Percentiles rank a stretch among this genome's conserved stretches.
These are phyloP conservation scores for Iris macrosiphon DNA, from an alignment of 106 monocot species.

Conservation along the genomic window DNA sequence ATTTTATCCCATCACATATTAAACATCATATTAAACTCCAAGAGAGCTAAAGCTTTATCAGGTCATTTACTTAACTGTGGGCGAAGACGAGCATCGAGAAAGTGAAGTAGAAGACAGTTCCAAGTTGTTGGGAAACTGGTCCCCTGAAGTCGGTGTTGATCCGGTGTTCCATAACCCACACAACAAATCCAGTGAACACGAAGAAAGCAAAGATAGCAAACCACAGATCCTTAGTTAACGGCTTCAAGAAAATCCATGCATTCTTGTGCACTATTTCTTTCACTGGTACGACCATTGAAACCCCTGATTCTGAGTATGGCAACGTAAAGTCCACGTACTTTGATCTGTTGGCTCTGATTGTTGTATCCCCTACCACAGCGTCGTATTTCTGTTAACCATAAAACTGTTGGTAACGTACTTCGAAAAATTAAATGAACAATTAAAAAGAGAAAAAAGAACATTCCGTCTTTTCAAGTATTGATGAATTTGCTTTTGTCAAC, in stretches of 20 bases:
- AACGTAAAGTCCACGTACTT: slow-evolving; percentile 39
- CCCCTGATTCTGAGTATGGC: slow-evolving; percentile 37
- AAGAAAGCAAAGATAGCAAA: slow-evolving; percentile 15
- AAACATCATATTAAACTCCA: too few relatives aligned
- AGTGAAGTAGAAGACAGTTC: slow-evolving; percentile 13
- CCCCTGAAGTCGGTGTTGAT: slow-evolving; percentile 13
- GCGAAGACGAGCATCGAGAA: slow-evolving; percentile 17
- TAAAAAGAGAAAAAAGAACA: not conserved
- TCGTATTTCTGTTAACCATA: slow-evolving; percentile 28
- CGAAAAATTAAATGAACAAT: not conserved
- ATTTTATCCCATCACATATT: too few relatives aligned
- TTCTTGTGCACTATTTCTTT: slow-evolving; percentile 8
- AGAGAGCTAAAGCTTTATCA: too few relatives aligned
- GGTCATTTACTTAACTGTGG: slow-evolving; percentile 8
- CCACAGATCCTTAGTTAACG: slow-evolving; percentile 6
- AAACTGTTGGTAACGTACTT: not conserved
- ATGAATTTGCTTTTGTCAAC: not conserved
- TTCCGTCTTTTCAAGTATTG: not conserved
- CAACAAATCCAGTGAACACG: slow-evolving; percentile 10
- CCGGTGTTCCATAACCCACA: slow-evolving; percentile 17
- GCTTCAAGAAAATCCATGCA: slow-evolving; percentile 24
- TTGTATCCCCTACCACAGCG: slow-evolving; percentile 22
- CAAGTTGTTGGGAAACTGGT: slow-evolving; percentile 12
- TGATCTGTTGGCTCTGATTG: slow-evolving; percentile 35
- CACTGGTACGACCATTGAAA: slow-evolving; percentile 35